A percentile compares a stretch with the other conserved stretches of the same genome.
Conservation (phyloP, 2,329 filamentous ascomycete genomes). For the Hymenoscyphus scutula region DNA sequence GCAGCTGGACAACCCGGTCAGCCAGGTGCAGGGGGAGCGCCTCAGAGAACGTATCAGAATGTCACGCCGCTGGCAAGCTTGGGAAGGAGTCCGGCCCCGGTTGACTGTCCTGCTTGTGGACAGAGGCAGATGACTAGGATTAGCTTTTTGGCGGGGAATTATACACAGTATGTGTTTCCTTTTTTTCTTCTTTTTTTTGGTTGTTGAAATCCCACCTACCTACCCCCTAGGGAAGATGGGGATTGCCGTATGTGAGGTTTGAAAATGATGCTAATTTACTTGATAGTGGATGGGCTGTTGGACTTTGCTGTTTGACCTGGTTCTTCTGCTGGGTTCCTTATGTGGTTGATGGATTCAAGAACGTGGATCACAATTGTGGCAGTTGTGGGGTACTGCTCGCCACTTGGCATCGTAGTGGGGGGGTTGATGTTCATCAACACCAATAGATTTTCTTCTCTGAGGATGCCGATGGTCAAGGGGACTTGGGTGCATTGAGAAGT, state of each 20-base stretch:
- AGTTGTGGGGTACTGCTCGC: conserved; percentile 16
- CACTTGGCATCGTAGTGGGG: conserved; percentile 17
- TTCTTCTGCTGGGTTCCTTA: conserved; percentile 16
- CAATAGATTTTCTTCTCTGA: conserved; percentile 5
- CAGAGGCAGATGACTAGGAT: conserved; percentile 18
- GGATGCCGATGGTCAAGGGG: background rate
- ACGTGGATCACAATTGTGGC: conserved; percentile 18
- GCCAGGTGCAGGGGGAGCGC: background rate
- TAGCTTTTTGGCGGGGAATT: conserved; percentile 11
- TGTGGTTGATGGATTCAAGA: conserved; percentile 15
- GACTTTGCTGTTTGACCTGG: conserved; percentile 13
- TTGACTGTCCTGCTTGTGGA: conserved; percentile 22
- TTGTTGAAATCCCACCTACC: background rate
- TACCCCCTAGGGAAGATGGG: no score
- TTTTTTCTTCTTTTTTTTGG: no score
- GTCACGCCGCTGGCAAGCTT: conserved; percentile 20
- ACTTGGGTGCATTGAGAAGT: background rate
- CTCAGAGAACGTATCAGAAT: conserved; percentile 14
- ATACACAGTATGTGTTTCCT: conserved; percentile 19
- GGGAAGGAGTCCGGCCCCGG: conserved; percentile 16
- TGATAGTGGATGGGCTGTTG: conserved; percentile 15
- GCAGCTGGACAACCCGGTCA: background rate
- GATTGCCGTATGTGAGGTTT: no score
- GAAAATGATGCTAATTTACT: background rate
- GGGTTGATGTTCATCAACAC: conserved; percentile 18